A percentile compares a stretch with the other conserved stretches of the same genome.
Conservation (phyloP, 164 flowering plant species). For the Akebia trifoliata region DNA sequence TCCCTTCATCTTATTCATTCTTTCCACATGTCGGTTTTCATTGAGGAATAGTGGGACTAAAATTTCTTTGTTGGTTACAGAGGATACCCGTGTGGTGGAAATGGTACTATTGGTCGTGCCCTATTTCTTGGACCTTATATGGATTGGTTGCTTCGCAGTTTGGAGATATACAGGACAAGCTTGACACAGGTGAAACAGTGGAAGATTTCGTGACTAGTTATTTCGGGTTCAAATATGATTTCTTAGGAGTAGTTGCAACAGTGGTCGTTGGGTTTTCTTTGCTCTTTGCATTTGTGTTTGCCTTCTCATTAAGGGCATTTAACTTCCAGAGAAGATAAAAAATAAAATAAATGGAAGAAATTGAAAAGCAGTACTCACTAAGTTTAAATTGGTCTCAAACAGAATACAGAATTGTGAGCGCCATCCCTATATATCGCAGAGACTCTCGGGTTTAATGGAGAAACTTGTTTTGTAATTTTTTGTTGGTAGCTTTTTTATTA, state of each 20-base stretch:
- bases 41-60: too few species aligned
- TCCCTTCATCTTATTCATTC: background rate
- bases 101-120: constrained; percentile 49
- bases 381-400: background rate
- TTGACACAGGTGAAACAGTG: constrained; percentile 24
- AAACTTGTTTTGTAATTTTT: too few species aligned
- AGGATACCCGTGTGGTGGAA: constrained; percentile 64
- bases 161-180: constrained; percentile 29
- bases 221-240: constrained; percentile 41
- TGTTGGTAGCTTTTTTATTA: too few species aligned
- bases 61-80: too few species aligned
- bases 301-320: constrained; percentile 26
- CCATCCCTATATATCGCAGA: too few species aligned
- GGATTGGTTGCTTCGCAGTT: constrained; percentile 49
- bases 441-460: too few species aligned
- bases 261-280: constrained; percentile 26
- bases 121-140: constrained; percentile 53
- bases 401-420: too few species aligned
- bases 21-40: too few species aligned
- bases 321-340: constrained; percentile 35
- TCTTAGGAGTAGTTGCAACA: constrained; percentile 24
- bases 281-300: constrained; percentile 47
- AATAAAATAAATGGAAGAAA: too few species aligned
- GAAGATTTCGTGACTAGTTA: constrained; percentile 23
- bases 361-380: too few species aligned